Conservation (phyloP, 176 grass and related monocot genomes). For the Oryza australiensis region DNA sequence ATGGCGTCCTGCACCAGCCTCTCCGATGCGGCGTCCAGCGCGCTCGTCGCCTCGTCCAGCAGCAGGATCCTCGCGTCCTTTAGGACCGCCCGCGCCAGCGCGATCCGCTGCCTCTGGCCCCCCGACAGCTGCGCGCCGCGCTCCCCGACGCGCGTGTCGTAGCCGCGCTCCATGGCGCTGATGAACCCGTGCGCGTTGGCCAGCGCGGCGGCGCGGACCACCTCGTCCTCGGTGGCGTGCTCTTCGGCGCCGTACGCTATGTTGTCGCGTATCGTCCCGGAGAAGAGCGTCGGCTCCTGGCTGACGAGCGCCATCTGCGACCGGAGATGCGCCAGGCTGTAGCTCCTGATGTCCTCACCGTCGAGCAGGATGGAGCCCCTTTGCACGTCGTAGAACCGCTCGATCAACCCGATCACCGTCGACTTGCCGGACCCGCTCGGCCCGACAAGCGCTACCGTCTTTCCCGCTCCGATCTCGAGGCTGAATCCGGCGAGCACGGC, state of each 20-base stretch:
- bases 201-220: constrained; percentile 36
- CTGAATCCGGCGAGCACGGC: constrained; percentile 40
- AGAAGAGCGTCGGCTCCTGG: constrained; percentile 59
- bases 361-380: constrained; percentile 44
- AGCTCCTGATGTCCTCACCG: constrained; percentile 48
- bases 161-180: constrained; percentile 57
- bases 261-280: constrained; percentile 51
- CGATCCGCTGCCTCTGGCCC: constrained; percentile 61
- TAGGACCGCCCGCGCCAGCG: constrained; percentile 54
- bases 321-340: constrained; percentile 43
- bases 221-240: constrained; percentile 42
- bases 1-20: constrained; percentile 53
- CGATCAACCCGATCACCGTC: constrained; percentile 54
- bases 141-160: constrained; percentile 52
- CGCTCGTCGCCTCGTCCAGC: constrained; percentile 94
- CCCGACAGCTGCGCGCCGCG: constrained; percentile 58
- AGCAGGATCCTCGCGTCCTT: constrained; percentile 67
- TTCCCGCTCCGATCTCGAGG: constrained; percentile 53
- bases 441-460: constrained; percentile 54
- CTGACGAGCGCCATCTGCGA: constrained; percentile 49
- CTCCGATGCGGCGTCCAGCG: constrained; percentile 62
- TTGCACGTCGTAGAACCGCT: constrained; percentile 56
- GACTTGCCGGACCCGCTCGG: constrained; percentile 63
- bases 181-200: constrained; percentile 55
- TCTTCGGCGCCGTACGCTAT: constrained; percentile 44